These are phyloP conservation scores for Solanum pimpinellifolium DNA, from an alignment of 257 asterid genomes.

Conservation along the genomic window DNA sequence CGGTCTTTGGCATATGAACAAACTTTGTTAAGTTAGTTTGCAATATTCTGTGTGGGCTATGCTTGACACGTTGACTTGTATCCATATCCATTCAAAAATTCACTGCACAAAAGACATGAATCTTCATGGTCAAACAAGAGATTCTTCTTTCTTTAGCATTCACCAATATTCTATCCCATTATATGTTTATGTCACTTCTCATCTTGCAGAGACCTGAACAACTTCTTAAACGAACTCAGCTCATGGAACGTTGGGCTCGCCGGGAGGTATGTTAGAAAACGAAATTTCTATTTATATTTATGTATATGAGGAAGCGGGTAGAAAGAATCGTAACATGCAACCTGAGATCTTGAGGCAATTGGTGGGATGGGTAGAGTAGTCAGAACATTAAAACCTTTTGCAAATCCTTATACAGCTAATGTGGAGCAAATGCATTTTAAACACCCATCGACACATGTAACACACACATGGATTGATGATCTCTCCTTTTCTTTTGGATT, in stretches of 20 bases:
- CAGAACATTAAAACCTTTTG: not conserved
- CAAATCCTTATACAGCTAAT: not conserved
- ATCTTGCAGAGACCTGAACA: slow-evolving; percentile 86
- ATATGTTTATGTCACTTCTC: not conserved
- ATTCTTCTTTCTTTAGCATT: slow-evolving; percentile 4
- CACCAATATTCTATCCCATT: not conserved
- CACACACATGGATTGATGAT: not conserved
- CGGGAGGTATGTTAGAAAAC: slow-evolving; percentile 71
- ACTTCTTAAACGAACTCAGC: slow-evolving; percentile 91
- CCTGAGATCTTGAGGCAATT: not conserved
- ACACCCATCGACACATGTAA: not conserved
- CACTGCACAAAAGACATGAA: not conserved
- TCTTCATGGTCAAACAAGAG: not conserved
- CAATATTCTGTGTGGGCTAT: not conserved
- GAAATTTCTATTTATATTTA: not conserved
- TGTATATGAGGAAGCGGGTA: not conserved
- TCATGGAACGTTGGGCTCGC: slow-evolving; percentile 98
- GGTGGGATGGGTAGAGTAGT: not conserved
- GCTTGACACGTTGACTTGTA: not conserved
- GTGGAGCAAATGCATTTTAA: not conserved
- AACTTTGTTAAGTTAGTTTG: not conserved
- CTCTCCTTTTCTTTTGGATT: not conserved
- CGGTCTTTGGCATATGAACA: slow-evolving; percentile 6
- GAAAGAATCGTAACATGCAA: not conserved
- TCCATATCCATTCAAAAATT: not conserved